Conservation (phyloP, 495 filamentous ascomycete genomes). For the Lichenothelia convexa region DNA sequence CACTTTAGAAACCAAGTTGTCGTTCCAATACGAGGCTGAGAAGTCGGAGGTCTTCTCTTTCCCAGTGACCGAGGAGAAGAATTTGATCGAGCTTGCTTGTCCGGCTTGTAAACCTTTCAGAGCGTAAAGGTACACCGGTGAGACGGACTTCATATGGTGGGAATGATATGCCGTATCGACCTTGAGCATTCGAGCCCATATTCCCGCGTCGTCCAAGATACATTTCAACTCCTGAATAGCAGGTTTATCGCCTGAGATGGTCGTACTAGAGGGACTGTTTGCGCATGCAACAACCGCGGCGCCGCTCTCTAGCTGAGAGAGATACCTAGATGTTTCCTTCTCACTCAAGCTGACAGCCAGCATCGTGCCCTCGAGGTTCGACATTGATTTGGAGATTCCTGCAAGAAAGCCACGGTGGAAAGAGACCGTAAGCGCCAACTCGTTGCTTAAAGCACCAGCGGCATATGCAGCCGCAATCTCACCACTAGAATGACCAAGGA, state of each 20-base stretch:
- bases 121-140: background rate
- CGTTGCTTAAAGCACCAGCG: constrained; percentile 27
- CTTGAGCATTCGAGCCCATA: constrained; percentile 35
- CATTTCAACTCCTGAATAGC: constrained; percentile 31
- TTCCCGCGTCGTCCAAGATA: constrained; percentile 23
- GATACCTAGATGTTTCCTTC: constrained; percentile 1
- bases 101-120: background rate
- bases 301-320: constrained; percentile 1
- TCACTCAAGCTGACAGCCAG: constrained; percentile 11
- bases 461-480: constrained; percentile 48
- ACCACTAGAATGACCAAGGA: constrained; percentile 42
- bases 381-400: background rate
- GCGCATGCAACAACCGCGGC: constrained; percentile 7
- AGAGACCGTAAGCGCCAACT: constrained; percentile 25
- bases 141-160: constrained; percentile 32
- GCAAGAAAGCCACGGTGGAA: constrained; percentile 21
- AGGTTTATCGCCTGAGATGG: constrained; percentile 35
- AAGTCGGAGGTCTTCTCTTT: background rate
- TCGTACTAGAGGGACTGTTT: constrained; percentile 42
- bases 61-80: background rate
- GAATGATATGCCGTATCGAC: constrained; percentile 50
- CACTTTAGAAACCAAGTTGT: constrained; percentile 6
- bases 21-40: constrained; percentile 6
- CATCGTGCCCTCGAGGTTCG: constrained; percentile 7
- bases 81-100: background rate